These are phyloP conservation scores for Rubus parviflorus DNA, from an alignment of 306 rosid species.

Conservation along the genomic window DNA sequence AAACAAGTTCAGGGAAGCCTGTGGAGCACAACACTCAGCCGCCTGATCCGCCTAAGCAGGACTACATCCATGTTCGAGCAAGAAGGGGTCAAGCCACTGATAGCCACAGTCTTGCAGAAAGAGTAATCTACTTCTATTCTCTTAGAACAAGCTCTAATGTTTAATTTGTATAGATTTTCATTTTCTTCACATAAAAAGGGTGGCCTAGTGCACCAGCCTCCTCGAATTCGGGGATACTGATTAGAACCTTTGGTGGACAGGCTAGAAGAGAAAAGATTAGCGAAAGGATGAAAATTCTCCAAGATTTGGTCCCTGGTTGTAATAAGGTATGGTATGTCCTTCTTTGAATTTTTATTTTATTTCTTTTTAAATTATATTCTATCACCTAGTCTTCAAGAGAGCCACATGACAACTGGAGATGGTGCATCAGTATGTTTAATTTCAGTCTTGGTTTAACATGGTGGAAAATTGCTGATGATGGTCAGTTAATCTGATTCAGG, in stretches of 20 bases:
- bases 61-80: slow-evolving; percentile 87
- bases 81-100: slow-evolving; percentile 98
- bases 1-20: slow-evolving; percentile 71
- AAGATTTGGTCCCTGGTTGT: slow-evolving; percentile 95
- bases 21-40: slow-evolving; percentile 53
- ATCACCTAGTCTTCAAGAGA: not conserved
- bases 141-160: not conserved
- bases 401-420: slow-evolving; percentile 10
- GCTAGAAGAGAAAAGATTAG: slow-evolving; percentile 96
- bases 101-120: slow-evolving; percentile 93
- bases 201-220: too few species aligned
- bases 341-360: slow-evolving; percentile 7
- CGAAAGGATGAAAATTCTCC: slow-evolving; percentile 92
- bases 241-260: slow-evolving; percentile 50
- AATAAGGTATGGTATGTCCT: slow-evolving; percentile 63
- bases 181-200: not conserved
- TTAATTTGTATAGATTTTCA: not conserved
- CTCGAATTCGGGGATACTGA: slow-evolving; percentile 9
- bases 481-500: slow-evolving; percentile 42
- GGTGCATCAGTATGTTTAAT: not conserved
- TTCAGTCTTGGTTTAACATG: slow-evolving; percentile 5
- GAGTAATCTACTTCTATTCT: slow-evolving; percentile 48
- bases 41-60: slow-evolving; percentile 74
- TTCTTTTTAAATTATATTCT: not conserved
- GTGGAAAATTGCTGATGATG: slow-evolving; percentile 10